phyloP scores from a whole-genome alignment of 2,329 filamentous ascomycete species.

The Exophiala viscosa region DNA sequence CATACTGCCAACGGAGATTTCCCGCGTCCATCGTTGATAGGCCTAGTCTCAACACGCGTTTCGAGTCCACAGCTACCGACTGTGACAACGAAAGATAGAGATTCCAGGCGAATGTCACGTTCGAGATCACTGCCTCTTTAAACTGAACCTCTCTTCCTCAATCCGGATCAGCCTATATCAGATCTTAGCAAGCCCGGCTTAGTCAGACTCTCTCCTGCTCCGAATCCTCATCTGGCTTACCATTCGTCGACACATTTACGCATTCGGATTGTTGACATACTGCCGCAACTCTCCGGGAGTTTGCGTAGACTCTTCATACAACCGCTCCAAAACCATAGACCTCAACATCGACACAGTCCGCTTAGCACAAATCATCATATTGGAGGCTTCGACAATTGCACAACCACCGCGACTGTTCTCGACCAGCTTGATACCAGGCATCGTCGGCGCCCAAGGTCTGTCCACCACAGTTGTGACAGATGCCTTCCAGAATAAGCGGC shows the following conservation, averaged over 20 bases:
- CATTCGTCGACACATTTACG: constrained; percentile 13
- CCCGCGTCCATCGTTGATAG: too few relatives aligned
- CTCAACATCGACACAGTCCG: constrained; percentile 1
- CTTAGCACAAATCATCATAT: not conserved
- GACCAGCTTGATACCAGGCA: not conserved
- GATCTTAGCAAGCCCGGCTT: constrained; percentile 4
- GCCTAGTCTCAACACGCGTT: too few relatives aligned
- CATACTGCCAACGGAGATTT: too few relatives aligned
- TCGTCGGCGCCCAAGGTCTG: not conserved
- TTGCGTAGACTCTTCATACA: not conserved
- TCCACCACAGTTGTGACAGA: constrained; percentile 21
- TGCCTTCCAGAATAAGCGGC: constrained; percentile 37
- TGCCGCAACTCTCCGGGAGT: constrained; percentile 10
- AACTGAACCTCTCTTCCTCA: too few relatives aligned
- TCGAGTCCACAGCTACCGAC: too few relatives aligned
- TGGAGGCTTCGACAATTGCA: too few relatives aligned
- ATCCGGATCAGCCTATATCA: not conserved
- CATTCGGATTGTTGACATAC: constrained; percentile 9
- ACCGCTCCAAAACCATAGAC: constrained; percentile 1
- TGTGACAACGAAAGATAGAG: too few relatives aligned
- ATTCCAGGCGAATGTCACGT: too few relatives aligned
- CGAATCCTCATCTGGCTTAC: not conserved
- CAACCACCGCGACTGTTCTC: too few relatives aligned
- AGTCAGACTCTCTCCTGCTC: constrained; percentile 4
- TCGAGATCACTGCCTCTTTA: too few relatives aligned